Evolutionary conservation across 192 early-diverging fungal genomes (phyloP), one percentile per base, ranked within the genome.

Genomic region (Haplosporangium gracile): DNA sequence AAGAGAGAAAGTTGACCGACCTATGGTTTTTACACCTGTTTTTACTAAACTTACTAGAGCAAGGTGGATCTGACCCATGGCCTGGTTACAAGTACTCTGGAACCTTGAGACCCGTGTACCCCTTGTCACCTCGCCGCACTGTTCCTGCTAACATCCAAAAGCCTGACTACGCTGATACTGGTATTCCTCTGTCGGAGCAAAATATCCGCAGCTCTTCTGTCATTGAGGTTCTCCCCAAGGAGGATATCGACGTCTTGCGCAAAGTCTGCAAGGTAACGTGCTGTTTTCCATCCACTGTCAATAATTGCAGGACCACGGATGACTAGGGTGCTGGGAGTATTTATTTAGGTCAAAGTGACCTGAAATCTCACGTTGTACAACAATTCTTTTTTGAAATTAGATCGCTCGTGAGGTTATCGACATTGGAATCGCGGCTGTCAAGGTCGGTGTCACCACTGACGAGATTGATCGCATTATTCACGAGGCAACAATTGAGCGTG

Each of bases 391-490:
- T 29, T 42, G 47, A 20, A 42, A 45, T 45, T 85, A 97, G 94
- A 88, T 97, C 45, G 91, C 92, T 16, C 94, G 98, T 47, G 99
- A 99, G 87, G 96, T 99, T 16, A 92, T 99, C 9, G 96, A 99
- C 75, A 94, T 89, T 76, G 99, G 96, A 43, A 92, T 93, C 15
- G 94, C 94, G 8, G 95, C 96, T 43, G 88, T 97, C 65, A 90
- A 91, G 53, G 92, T 94, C 36, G 99, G 99, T 6, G 92, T 96
- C 1, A 99, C 98, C 0, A 98, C 98, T 0, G 97, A 99, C 80
- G 97, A 98, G 87, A 97, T 99, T 76, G 99, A 99, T 82, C 92
- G 97, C 18, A 92, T 98, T 55, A 94, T 99, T 70, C 99, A 99
- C 77, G 97, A 99, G 77, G 99, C 98, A 16, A 95, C 93, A 2